phyloP scores from a whole-genome alignment of 1,284 basidiomycete genomes.

The Microbotryum lychnidis-dioicae region DNA sequence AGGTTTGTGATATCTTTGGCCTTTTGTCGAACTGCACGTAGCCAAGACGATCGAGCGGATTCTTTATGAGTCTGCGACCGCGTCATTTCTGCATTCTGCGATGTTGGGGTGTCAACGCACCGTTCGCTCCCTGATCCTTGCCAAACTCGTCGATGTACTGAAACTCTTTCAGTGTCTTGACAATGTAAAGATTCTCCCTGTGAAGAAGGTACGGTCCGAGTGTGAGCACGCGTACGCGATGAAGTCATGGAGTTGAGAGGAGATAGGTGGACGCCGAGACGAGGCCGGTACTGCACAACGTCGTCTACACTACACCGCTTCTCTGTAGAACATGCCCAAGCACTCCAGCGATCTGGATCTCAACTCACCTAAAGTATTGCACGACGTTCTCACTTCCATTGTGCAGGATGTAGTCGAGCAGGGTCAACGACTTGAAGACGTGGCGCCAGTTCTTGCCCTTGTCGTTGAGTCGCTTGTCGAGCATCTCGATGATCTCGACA shows the following conservation, averaged over 20 bases:
- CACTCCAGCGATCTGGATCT: not conserved
- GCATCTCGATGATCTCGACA: slow-evolving; percentile 99
- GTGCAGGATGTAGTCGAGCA: slow-evolving; percentile 94
- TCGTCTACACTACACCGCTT: not conserved
- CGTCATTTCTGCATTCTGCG: not conserved
- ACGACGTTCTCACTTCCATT: slow-evolving; percentile 97
- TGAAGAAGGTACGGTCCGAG: no score
- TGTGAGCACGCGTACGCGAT: no score
- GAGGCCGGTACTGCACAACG: no score
- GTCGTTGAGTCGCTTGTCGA: slow-evolving; percentile 97
- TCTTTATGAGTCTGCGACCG: no score
- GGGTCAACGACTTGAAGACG: slow-evolving; percentile 97
- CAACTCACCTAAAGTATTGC: slow-evolving; percentile 70
- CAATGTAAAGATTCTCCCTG: slow-evolving; percentile 86
- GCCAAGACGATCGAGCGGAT: not conserved
- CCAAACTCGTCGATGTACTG: slow-evolving; percentile 92
- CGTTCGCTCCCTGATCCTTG: slow-evolving; percentile 96
- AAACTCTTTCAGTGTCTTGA: slow-evolving; percentile 99
- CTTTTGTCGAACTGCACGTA: slow-evolving; percentile 68
- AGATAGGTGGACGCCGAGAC: not conserved
- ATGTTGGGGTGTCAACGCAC: slow-evolving; percentile 22
- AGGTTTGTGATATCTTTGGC: slow-evolving; percentile 98
- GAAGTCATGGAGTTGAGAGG: no score
- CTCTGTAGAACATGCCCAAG: not conserved
- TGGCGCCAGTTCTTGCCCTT: slow-evolving; percentile 99